Evolutionary conservation across 176 grass and related monocot species (phyloP), one percentile per base, ranked within the genome.

Genomic region (Oryza longistaminata): DNA sequence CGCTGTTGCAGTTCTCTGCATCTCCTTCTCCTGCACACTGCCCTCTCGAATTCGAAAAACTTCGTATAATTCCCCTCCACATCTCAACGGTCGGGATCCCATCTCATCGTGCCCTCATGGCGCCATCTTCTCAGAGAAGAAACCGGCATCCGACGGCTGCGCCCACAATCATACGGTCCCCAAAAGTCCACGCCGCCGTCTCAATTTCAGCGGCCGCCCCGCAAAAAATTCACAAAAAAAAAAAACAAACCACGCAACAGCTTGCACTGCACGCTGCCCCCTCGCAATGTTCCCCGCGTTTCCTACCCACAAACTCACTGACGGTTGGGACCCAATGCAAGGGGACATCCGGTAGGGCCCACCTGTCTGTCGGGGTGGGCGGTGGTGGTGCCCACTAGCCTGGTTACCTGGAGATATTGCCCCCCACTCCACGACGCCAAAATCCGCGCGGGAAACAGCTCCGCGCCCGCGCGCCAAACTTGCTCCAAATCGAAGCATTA

Each of bases 361-460:
- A 9, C 5, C 0, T 16, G 25, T 76, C 78, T 21, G 45, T 43
- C 0, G n/a, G 9, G 0, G 0, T 3, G 7, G 2, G 19, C 4
- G 1, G 8, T 17, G 42, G 42, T 2, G 6, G 44, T 8, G 24
- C 8, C 6, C 45, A 48, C 45, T 11, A 48, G 3, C 45, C 11
- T 13, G 12, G 45, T 48, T 48, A 13, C 46, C 46, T 19, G 50
- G 3, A 55, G 50, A 19, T 55, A 19, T 19, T 31, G 29, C 29
- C 29, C 15, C 14, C 50, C 31, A 40, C 42, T n/a, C 42, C 71
- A 69, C 67, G 19, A 66, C 68, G 68, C 46, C 87, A 89, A 85
- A 81, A 16, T 62, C 48, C 21, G 82, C 76, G 87, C 87, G 87
- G 87, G 87, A 88, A 89, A 89, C 21, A 3, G 34, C 75, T 37